A percentile compares a stretch with the other conserved stretches of the same genome.
Conservation (phyloP, 2,329 filamentous ascomycete species). For the Venturia oleaginea region DNA sequence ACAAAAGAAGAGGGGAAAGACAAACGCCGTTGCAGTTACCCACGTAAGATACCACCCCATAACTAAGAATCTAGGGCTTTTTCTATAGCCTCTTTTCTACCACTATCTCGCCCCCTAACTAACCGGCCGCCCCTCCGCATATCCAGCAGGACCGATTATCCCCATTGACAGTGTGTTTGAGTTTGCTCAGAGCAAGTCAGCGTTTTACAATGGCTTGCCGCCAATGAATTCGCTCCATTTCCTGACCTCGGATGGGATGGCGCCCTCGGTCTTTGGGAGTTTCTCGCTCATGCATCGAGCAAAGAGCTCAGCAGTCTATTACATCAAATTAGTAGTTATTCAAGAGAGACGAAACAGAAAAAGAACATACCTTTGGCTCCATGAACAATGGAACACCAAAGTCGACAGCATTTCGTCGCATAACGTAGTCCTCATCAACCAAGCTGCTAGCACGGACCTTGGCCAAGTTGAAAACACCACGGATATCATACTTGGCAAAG, state of each 20-base stretch:
- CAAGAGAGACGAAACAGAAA: neutral
- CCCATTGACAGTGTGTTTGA: neutral
- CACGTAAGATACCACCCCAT: neutral
- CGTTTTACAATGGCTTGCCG: slow-evolving; percentile 60
- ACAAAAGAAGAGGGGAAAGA: neutral
- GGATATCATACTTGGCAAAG: slow-evolving; percentile 94
- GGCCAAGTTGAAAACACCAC: slow-evolving; percentile 91
- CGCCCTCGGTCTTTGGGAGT: slow-evolving; percentile 72
- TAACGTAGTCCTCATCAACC: slow-evolving; percentile 92
- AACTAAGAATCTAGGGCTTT: neutral
- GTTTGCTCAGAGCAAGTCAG: neutral
- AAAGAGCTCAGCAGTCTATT: slow-evolving; percentile 85
- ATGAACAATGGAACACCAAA: slow-evolving; percentile 97
- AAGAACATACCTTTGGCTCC: slow-evolving; percentile 77
- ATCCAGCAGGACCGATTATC: slow-evolving; percentile 8
- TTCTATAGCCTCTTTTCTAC: neutral
- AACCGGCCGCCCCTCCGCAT: slow-evolving; percentile 7
- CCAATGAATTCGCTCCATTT: slow-evolving; percentile 95
- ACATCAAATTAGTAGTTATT: neutral
- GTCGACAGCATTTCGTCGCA: slow-evolving; percentile 96
- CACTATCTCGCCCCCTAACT: neutral
- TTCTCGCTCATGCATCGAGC: slow-evolving; percentile 97
- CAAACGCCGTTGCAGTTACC: neutral
- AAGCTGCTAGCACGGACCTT: slow-evolving; percentile 73
- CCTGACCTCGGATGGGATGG: slow-evolving; percentile 78